Evolutionary conservation across 2,329 filamentous ascomycete species (phyloP).

Genomic region (Pestalotiopsis sp.): DNA sequence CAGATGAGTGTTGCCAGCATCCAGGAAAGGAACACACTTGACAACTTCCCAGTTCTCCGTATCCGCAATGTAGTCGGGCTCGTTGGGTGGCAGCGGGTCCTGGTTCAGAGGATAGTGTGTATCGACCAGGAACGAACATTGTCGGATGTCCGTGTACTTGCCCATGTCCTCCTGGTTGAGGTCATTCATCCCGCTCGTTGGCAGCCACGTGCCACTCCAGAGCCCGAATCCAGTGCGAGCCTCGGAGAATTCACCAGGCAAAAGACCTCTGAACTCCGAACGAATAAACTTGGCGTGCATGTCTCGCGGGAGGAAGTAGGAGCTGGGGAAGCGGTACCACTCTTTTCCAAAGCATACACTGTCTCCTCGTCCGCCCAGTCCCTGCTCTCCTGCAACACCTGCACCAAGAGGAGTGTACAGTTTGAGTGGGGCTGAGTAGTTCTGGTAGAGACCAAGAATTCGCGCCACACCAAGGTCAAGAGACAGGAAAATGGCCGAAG

Average conservation of each 20-base stretch:
- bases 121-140: slow-evolving; percentile 86
- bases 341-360: slow-evolving; percentile 91
- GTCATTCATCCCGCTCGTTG: slow-evolving; percentile 87
- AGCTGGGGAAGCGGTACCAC: slow-evolving; percentile 97
- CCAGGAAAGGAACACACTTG: slow-evolving; percentile 78
- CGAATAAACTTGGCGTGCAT: slow-evolving; percentile 88
- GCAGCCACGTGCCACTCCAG: slow-evolving; percentile 82
- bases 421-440: slow-evolving; percentile 78
- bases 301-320: slow-evolving; percentile 83
- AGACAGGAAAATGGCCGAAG: slow-evolving; percentile 63
- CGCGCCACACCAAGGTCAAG: slow-evolving; percentile 71
- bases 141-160: slow-evolving; percentile 80
- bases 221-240: slow-evolving; percentile 69
- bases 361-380: slow-evolving; percentile 62
- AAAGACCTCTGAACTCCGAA: slow-evolving; percentile 84
- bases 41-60: slow-evolving; percentile 76
- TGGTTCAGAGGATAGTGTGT: slow-evolving; percentile 70
- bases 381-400: slow-evolving; percentile 45
- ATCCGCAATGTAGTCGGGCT: slow-evolving; percentile 81
- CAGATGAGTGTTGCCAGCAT: slow-evolving; percentile 72
- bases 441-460: slow-evolving; percentile 75
- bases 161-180: slow-evolving; percentile 81
- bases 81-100: slow-evolving; percentile 60
- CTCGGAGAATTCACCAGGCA: slow-evolving; percentile 89
- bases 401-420: slow-evolving; percentile 71